A percentile compares a stretch with the other conserved stretches of the same genome.
phyloP scores from a whole-genome alignment of 768 basidiomycete species.

The Macrolepiota dolichaula region DNA sequence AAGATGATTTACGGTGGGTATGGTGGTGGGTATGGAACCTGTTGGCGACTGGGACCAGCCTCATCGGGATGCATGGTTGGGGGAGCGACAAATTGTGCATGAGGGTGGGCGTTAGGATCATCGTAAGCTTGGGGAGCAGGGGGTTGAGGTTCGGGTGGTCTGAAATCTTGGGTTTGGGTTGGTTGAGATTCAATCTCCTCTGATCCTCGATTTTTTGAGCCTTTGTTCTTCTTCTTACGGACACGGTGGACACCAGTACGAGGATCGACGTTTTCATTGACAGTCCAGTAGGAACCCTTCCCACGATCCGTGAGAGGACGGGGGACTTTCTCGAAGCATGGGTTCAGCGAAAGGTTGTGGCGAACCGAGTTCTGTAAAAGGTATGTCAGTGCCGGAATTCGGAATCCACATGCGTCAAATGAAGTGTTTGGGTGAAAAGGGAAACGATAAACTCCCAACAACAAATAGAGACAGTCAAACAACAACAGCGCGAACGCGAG shows the following conservation, averaged over 20 bases:
- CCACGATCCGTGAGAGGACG: slow-evolving; percentile 90
- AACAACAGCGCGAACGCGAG: slow-evolving; percentile 61
- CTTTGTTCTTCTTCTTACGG: slow-evolving; percentile 82
- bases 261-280: slow-evolving; percentile 86
- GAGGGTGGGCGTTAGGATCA: slow-evolving; percentile 39
- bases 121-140: slow-evolving; percentile 34
- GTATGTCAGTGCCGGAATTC: slow-evolving; percentile 22
- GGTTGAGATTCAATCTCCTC: slow-evolving; percentile 47
- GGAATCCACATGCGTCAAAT: slow-evolving; percentile 20
- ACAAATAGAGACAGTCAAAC: slow-evolving; percentile 64
- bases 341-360: slow-evolving; percentile 86
- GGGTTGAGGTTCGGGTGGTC: slow-evolving; percentile 38
- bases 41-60: slow-evolving; percentile 54
- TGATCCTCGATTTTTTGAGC: slow-evolving; percentile 41
- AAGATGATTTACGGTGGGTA: slow-evolving; percentile 51
- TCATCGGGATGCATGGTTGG: slow-evolving; percentile 60
- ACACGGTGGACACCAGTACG: slow-evolving; percentile 87
- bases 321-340: slow-evolving; percentile 88
- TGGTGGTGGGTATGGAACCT: slow-evolving; percentile 56
- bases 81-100: slow-evolving; percentile 47
- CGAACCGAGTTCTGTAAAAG: slow-evolving; percentile 77
- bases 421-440: slow-evolving; percentile 27
- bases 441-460: slow-evolving; percentile 38
- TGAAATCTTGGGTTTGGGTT: slow-evolving; percentile 47
- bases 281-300: slow-evolving; percentile 91